Evolutionary conservation across 352 stramenopile species (phyloP).

Genomic region (Globisporangium radiosum): DNA sequence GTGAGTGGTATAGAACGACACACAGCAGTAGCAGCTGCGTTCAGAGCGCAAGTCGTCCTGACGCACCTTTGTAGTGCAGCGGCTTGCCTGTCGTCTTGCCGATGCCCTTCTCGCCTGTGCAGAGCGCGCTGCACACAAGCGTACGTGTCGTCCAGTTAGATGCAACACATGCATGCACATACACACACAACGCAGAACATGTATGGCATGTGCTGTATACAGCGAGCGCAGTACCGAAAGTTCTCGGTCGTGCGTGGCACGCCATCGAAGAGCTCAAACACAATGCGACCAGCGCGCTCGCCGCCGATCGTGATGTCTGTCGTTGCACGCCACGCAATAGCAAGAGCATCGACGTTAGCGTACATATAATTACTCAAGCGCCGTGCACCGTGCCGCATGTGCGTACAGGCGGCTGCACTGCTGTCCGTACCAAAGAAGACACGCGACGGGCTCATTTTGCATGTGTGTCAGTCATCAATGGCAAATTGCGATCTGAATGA

Average conservation of each 20-base stretch:
- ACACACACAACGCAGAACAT: neutral
- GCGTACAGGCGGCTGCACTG: neutral
- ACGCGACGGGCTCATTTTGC: constrained; percentile 5
- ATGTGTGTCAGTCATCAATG: neutral
- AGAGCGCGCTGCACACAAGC: constrained; percentile 23
- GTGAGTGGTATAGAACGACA: too few relatives aligned
- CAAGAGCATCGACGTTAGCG: neutral
- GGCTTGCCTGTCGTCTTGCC: constrained; percentile 49
- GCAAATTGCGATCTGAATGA: neutral
- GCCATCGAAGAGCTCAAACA: constrained; percentile 53
- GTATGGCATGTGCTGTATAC: neutral
- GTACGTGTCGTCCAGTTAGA: neutral
- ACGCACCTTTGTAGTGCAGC: constrained; percentile 53
- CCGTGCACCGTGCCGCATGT: neutral
- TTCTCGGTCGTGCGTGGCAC: constrained; percentile 60
- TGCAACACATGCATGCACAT: neutral
- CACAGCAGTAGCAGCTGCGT: too few relatives aligned
- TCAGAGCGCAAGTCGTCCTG: neutral
- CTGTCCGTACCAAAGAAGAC: constrained; percentile 36
- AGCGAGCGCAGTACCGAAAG: constrained; percentile 26
- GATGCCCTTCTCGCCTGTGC: constrained; percentile 65
- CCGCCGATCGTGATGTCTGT: constrained; percentile 90
- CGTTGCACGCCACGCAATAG: neutral
- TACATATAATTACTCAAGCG: neutral
- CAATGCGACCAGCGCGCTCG: constrained; percentile 48